Evolutionary conservation across 306 rosid species (phyloP).

Genomic region (Comarum palustre): DNA sequence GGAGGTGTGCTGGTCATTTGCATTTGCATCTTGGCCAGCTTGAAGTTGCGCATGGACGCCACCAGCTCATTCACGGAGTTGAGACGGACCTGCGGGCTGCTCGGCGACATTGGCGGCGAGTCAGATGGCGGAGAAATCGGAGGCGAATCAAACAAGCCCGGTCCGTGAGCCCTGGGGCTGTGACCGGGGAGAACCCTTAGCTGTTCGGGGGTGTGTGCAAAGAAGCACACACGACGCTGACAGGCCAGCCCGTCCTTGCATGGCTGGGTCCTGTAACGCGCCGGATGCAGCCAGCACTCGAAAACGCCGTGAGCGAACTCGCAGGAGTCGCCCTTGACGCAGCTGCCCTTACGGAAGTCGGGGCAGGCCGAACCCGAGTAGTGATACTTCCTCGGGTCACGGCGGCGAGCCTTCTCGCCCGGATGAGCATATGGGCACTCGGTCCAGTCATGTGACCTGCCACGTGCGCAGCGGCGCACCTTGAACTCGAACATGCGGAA

Average conservation of each 20-base stretch:
- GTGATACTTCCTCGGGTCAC: constrained; percentile 66
- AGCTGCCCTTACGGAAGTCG: constrained; percentile 69
- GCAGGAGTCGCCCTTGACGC: constrained; percentile 67
- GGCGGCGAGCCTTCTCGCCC: constrained; percentile 88
- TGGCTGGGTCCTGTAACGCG: constrained; percentile 80
- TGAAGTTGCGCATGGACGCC: constrained; percentile 39
- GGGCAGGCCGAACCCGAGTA: constrained; percentile 73
- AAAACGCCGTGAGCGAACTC: constrained; percentile 89
- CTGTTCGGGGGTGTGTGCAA: constrained; percentile 79
- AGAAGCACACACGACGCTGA: constrained; percentile 77
- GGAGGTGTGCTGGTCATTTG: constrained; percentile 25
- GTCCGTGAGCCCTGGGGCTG: constrained; percentile 25
- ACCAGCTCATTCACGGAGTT: constrained; percentile 36
- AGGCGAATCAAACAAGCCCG: constrained; percentile 35
- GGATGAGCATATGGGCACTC: constrained; percentile 93
- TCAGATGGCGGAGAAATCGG: constrained; percentile 40
- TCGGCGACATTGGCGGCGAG: constrained; percentile 56
- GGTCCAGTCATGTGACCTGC: constrained; percentile 84
- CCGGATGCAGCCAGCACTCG: constrained; percentile 94
- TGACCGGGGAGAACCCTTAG: constrained; percentile 47
- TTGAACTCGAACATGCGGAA: constrained; percentile 88
- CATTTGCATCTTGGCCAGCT: constrained; percentile 38
- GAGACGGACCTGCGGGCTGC: constrained; percentile 20
- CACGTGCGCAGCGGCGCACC: constrained; percentile 60
- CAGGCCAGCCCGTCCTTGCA: constrained; percentile 76